phyloP scores from a whole-genome alignment of 139 green algal species.

The Tetraselmis chui region DNA sequence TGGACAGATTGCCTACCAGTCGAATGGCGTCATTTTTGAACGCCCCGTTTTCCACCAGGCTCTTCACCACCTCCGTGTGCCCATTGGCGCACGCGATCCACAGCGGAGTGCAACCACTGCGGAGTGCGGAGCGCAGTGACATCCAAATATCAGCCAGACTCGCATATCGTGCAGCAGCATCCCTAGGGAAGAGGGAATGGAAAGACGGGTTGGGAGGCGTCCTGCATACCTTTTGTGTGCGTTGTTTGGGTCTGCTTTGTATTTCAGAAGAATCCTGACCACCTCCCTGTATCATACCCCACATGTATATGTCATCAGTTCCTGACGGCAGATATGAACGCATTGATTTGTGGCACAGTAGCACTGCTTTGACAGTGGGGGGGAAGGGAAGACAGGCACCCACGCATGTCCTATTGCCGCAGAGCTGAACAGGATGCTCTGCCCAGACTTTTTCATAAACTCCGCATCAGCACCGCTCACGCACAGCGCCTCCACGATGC shows the following conservation, averaged over 20 bases:
- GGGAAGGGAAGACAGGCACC: not conserved
- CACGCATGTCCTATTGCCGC: not conserved
- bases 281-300: not conserved
- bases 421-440: not conserved
- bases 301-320: too few relatives aligned
- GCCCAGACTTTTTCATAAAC: not conserved
- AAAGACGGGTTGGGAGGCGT: not conserved
- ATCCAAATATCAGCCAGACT: too few relatives aligned
- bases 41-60: not conserved
- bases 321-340: too few relatives aligned
- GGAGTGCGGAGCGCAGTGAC: too few relatives aligned
- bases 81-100: not conserved
- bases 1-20: too few relatives aligned
- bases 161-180: too few relatives aligned
- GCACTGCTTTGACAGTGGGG: too few relatives aligned
- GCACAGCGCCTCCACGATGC: not conserved
- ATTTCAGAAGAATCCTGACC: not conserved
- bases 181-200: too few relatives aligned
- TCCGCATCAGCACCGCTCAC: not conserved
- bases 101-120: not conserved
- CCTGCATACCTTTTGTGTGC: not conserved
- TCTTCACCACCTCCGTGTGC: not conserved
- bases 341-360: too few relatives aligned
- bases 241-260: not conserved
- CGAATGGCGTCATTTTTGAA: not conserved